These are phyloP conservation scores for Stellera chamaejasme DNA, from an alignment of 345 rosid species.

Conservation along the genomic window DNA sequence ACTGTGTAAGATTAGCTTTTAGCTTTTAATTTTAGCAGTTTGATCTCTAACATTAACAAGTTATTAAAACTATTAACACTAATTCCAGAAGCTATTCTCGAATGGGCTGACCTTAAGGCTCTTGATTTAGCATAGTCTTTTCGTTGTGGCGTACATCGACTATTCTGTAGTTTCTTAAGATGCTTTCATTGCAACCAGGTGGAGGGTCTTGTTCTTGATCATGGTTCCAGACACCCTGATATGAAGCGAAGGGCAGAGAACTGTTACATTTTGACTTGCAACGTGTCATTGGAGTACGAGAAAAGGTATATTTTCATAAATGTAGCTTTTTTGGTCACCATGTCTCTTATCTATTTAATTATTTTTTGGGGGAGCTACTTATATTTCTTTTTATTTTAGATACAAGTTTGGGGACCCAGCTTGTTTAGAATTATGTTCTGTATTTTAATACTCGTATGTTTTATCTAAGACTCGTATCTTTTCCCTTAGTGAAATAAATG, in stretches of 20 bases:
- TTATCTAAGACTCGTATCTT: constrained; percentile 28
- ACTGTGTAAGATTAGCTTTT: too few relatives aligned
- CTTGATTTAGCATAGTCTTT: too few relatives aligned
- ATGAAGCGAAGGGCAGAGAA: constrained; percentile 97
- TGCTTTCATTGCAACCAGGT: constrained; percentile 32
- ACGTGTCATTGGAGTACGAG: constrained; percentile 91
- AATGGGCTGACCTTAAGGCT: too few relatives aligned
- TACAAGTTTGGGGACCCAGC: neutral
- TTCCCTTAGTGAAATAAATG: constrained; percentile 78
- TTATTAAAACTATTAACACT: too few relatives aligned
- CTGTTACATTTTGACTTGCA: constrained; percentile 89
- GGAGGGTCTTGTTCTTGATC: constrained; percentile 98
- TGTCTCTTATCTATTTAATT: neutral
- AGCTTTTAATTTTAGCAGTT: too few relatives aligned
- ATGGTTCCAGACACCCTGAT: constrained; percentile 99
- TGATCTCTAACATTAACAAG: too few relatives aligned
- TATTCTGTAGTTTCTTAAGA: neutral
- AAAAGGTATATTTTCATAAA: constrained; percentile 51
- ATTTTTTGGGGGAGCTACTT: too few relatives aligned
- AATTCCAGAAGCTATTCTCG: too few relatives aligned
- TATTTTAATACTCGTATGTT: constrained; percentile 4
- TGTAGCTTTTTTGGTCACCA: neutral
- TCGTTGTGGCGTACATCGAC: too few relatives aligned
- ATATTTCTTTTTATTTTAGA: neutral
- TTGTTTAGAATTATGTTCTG: neutral